Percentiles rank a stretch among this genome's conserved stretches.
Conservation (phyloP, 495 filamentous ascomycete species). For the Clavariopsis aquatica region DNA sequence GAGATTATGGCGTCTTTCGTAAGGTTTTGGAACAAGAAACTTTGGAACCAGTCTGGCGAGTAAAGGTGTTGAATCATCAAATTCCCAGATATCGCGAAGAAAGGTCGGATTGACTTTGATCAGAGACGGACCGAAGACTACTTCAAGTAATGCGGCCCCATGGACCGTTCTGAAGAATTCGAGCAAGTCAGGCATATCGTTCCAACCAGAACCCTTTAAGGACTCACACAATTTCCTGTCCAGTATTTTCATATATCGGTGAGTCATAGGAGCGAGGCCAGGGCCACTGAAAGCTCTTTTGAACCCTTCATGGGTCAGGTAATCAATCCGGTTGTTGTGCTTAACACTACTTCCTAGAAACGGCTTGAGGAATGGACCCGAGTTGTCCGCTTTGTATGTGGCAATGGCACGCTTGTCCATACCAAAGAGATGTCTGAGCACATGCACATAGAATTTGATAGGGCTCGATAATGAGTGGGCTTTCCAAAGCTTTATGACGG, state of each 20-base stretch:
- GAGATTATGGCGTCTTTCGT: conserved; percentile 7
- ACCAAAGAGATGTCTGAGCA: conserved; percentile 23
- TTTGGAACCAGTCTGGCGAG: conserved; percentile 24
- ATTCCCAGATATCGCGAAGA: conserved; percentile 12
- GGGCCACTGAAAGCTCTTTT: conserved; percentile 17
- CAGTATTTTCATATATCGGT: background rate
- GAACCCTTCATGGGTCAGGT: conserved; percentile 27
- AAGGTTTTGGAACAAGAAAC: conserved; percentile 20
- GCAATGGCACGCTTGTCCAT: conserved; percentile 17
- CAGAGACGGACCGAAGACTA: conserved; percentile 24
- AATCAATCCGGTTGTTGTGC: conserved; percentile 26
- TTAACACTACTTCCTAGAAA: conserved; percentile 23
- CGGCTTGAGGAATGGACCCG: conserved; percentile 20
- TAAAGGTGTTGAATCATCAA: conserved; percentile 10
- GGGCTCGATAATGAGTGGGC: conserved; percentile 2
- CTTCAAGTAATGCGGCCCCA: conserved; percentile 21
- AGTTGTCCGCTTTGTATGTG: conserved; percentile 26
- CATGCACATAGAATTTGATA: conserved; percentile 15
- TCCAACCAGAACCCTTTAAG: conserved; percentile 5
- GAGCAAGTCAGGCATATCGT: conserved; percentile 19
- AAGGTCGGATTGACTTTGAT: conserved; percentile 27
- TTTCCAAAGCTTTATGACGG: conserved; percentile 27
- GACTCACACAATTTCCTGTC: background rate
- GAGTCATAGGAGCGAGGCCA: conserved; percentile 14
- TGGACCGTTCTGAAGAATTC: conserved; percentile 9